Conservation (phyloP, 2,329 filamentous ascomycete species). For the Ophiocordyceps unilateralis region DNA sequence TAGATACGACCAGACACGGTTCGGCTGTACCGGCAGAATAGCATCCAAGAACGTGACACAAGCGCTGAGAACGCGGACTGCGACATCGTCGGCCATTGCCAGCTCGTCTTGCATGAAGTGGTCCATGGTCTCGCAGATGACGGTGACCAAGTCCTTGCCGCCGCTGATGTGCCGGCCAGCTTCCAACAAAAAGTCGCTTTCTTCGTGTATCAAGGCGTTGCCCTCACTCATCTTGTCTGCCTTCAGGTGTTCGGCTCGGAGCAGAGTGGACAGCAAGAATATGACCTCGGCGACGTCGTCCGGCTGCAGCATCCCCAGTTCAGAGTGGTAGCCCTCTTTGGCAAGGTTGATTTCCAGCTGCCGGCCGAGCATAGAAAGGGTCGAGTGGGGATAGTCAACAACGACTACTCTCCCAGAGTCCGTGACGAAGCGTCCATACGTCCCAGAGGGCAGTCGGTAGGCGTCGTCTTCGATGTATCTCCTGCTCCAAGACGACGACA, state of each 20-base stretch:
- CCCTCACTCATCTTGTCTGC: conserved; percentile 7
- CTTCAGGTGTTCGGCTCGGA: conserved; percentile 34
- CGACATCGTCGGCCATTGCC: conserved; percentile 39
- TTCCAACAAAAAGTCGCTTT: conserved; percentile 34
- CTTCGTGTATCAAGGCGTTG: conserved; percentile 15
- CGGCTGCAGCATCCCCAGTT: conserved; percentile 34
- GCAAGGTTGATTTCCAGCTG: conserved; percentile 51
- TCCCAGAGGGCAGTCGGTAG: conserved; percentile 49
- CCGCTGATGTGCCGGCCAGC: conserved; percentile 34
- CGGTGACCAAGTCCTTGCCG: conserved; percentile 58
- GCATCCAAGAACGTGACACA: conserved; percentile 69
- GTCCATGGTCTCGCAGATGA: conserved; percentile 78
- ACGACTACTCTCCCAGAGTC: conserved; percentile 62
- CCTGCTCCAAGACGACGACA: conserved; percentile 26
- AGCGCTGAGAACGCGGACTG: conserved; percentile 47
- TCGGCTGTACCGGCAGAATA: conserved; percentile 57
- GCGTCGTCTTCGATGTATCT: conserved; percentile 26
- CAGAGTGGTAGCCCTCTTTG: conserved; percentile 34
- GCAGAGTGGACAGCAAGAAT: conserved; percentile 51
- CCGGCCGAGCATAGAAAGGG: conserved; percentile 61
- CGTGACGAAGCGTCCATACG: conserved; percentile 54
- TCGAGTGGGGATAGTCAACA: conserved; percentile 65
- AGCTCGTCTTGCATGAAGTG: conserved; percentile 41
- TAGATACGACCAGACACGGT: conserved; percentile 79
- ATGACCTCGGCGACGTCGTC: conserved; percentile 59